These are phyloP conservation scores for Debaryomyces tyrocola DNA, from an alignment of 805 yeast genomes.

Conservation along the genomic window DNA sequence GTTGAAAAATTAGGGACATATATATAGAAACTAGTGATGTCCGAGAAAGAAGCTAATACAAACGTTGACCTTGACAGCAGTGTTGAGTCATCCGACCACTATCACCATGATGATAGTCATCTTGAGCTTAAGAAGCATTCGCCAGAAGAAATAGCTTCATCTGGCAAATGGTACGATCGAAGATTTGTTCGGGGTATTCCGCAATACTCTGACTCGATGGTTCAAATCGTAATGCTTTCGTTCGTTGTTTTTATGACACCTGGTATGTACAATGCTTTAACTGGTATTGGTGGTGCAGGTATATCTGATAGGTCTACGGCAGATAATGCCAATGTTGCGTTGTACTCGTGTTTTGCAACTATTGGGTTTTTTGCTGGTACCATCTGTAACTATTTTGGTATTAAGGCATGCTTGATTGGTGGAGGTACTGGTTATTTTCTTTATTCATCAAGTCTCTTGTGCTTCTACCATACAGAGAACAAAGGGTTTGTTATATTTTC, in stretches of 20 bases:
- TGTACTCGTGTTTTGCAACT: constrained; percentile 56
- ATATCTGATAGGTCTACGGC: constrained; percentile 40
- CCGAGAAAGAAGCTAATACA: constrained; percentile 3
- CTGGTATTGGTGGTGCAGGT: constrained; percentile 53
- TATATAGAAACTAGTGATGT: not conserved
- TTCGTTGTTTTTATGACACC: constrained; percentile 52
- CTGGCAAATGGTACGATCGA: constrained; percentile 43
- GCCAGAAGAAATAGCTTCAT: constrained; percentile 28
- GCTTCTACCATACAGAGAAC: constrained; percentile 46
- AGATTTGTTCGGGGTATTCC: constrained; percentile 25
- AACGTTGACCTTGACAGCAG: constrained; percentile 5
- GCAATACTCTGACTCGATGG: constrained; percentile 37
- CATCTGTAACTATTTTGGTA: constrained; percentile 51
- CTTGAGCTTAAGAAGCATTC: constrained; percentile 23
- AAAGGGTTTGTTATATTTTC: constrained; percentile 54
- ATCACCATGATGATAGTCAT: constrained; percentile 10
- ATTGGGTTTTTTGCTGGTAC: constrained; percentile 60
- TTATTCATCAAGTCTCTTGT: constrained; percentile 52
- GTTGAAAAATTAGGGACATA: constrained; percentile 7
- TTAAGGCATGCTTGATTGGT: constrained; percentile 41
- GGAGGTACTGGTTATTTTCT: constrained; percentile 59
- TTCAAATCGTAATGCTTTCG: constrained; percentile 47
- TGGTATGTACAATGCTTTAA: constrained; percentile 52
- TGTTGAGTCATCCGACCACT: not conserved
- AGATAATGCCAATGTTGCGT: constrained; percentile 51